Evolutionary conservation across 2,329 filamentous ascomycete genomes (phyloP).

Genomic region (Amphichorda felina): DNA sequence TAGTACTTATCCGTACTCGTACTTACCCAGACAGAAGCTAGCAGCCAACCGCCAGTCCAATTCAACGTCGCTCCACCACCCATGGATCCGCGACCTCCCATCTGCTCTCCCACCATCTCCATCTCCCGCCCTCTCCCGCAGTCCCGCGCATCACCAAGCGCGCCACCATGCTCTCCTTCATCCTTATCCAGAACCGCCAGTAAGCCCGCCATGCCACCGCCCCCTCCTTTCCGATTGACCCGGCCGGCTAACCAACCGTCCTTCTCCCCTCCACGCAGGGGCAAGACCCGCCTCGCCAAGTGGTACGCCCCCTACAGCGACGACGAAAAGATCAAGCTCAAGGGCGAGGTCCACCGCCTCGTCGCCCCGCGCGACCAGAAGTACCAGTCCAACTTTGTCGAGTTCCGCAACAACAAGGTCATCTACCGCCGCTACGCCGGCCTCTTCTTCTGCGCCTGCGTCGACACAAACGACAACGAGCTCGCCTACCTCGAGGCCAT

Average conservation of each 20-base stretch:
- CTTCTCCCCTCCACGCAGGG: slow-evolving; percentile 40
- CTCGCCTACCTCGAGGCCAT: slow-evolving; percentile 93
- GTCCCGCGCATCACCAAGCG: neutral
- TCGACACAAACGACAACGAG: slow-evolving; percentile 98
- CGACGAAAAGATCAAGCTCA: slow-evolving; percentile 97
- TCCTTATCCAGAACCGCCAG: slow-evolving; percentile 85
- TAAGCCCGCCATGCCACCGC: too few relatives aligned
- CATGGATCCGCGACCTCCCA: too few relatives aligned
- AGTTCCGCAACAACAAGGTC: slow-evolving; percentile 88
- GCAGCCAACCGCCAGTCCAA: too few relatives aligned
- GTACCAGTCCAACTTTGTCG: slow-evolving; percentile 99
- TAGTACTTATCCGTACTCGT: too few relatives aligned
- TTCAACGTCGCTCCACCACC: neutral
- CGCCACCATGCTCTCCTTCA: slow-evolving; percentile 61
- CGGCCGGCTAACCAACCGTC: too few relatives aligned
- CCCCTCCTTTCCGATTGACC: too few relatives aligned
- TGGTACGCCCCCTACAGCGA: slow-evolving; percentile 99
- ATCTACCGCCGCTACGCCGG: slow-evolving; percentile 96
- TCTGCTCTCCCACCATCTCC: neutral
- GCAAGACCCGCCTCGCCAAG: slow-evolving; percentile 95
- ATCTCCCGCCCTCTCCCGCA: slow-evolving; percentile 1
- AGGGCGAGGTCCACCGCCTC: slow-evolving; percentile 96
- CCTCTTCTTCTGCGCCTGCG: slow-evolving; percentile 97
- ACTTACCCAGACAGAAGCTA: too few relatives aligned
- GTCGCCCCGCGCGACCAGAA: slow-evolving; percentile 97